Evolutionary conservation across 257 asterid species (phyloP).

Genomic region (Haberlea rhodopensis): DNA sequence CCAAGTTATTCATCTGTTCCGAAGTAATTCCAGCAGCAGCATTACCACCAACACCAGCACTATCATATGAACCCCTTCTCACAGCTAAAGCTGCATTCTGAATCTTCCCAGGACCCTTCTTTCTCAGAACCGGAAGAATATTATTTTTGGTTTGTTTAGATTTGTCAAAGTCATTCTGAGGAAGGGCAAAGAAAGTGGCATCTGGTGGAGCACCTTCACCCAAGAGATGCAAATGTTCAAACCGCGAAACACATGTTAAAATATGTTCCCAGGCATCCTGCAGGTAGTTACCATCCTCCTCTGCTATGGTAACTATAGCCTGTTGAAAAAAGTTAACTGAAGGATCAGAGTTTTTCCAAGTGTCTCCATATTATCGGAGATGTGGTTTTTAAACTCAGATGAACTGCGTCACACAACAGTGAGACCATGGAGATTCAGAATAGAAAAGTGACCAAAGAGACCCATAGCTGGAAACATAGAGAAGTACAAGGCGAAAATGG

Average conservation of each 20-base stretch:
- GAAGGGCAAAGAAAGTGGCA: constrained; percentile 91
- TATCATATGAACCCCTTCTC: constrained; percentile 96
- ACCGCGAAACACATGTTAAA: constrained; percentile 92
- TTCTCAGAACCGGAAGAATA: constrained; percentile 82
- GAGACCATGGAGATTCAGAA: not conserved
- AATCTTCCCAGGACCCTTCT: constrained; percentile 86
- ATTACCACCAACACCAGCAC: constrained; percentile 96
- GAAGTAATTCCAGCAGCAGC: constrained; percentile 80
- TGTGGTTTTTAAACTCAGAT: not conserved
- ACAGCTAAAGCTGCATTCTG: constrained; percentile 76
- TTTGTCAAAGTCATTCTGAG: constrained; percentile 74
- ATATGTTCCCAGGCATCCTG: constrained; percentile 99
- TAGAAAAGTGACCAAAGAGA: not conserved
- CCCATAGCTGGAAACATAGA: not conserved
- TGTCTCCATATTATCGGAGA: constrained; percentile 15
- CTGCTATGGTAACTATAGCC: constrained; percentile 82
- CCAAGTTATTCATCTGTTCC: constrained; percentile 91
- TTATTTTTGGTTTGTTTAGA: constrained; percentile 71
- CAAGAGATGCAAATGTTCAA: constrained; percentile 95
- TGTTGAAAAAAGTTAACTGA: constrained; percentile 38
- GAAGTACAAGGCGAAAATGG: not conserved
- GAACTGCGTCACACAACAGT: no score
- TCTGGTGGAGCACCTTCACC: constrained; percentile 99
- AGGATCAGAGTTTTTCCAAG: constrained; percentile 25
- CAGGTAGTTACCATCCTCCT: constrained; percentile 91